These are phyloP conservation scores for Leptographium flavum DNA, from an alignment of 2,329 filamentous ascomycete genomes.

Conservation along the genomic window DNA sequence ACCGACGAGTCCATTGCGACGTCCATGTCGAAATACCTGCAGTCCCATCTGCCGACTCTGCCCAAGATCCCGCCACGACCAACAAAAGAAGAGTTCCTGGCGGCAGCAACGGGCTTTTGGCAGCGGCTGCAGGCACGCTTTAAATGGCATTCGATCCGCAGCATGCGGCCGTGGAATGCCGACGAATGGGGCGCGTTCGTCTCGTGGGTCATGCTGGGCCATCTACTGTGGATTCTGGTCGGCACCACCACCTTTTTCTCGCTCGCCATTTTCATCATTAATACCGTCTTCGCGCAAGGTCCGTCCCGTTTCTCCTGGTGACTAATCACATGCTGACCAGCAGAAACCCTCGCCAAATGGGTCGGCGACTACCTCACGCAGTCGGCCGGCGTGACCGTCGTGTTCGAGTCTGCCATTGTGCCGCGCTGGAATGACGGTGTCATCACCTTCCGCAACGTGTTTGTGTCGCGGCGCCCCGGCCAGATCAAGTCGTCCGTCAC, in stretches of 20 bases:
- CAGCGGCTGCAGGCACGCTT: constrained; percentile 79
- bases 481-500: constrained; percentile 70
- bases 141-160: constrained; percentile 95
- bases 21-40: constrained; percentile 44
- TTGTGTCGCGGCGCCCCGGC: constrained; percentile 81
- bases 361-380: constrained; percentile 91
- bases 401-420: constrained; percentile 96
- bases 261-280: constrained; percentile 76
- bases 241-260: constrained; percentile 97
- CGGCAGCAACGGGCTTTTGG: constrained; percentile 86
- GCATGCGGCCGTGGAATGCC: constrained; percentile 82
- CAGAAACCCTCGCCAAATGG: constrained; percentile 88
- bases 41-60: constrained; percentile 38
- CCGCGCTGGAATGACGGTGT: constrained; percentile 92
- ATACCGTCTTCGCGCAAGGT: constrained; percentile 93
- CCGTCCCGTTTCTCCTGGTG: constrained; percentile 14
- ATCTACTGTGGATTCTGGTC: constrained; percentile 89
- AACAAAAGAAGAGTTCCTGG: constrained; percentile 83
- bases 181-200: constrained; percentile 94
- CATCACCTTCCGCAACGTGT: constrained; percentile 93
- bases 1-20: constrained; percentile 31
- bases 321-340: too few species aligned
- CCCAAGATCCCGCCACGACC: constrained; percentile 74
- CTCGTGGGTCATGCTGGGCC: constrained; percentile 88
- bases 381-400: constrained; percentile 81